Percentiles rank a stretch among this genome's conserved stretches.
Evolutionary conservation across 176 grass and related monocot genomes (phyloP).

Genomic region (Oryza meyeriana): DNA sequence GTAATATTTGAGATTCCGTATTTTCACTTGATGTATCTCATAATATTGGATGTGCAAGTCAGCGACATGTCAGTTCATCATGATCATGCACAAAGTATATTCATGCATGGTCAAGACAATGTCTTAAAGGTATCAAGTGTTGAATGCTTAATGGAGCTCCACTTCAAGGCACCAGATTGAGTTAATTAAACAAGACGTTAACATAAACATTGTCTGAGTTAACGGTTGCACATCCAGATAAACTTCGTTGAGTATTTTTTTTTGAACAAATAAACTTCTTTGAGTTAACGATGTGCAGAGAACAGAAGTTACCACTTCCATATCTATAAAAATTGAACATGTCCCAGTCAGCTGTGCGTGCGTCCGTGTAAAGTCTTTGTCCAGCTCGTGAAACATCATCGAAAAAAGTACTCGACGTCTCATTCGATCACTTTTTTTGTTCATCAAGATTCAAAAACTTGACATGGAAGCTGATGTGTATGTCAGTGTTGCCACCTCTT

Average conservation of each 20-base stretch:
- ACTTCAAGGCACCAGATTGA: not conserved
- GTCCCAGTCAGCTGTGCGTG: not conserved
- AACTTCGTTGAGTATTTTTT: too few species aligned
- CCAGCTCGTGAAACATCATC: not conserved
- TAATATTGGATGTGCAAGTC: not conserved
- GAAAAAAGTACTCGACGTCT: not conserved
- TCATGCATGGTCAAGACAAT: not conserved
- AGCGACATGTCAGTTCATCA: not conserved
- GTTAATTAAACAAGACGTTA: not conserved
- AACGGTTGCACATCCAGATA: not conserved
- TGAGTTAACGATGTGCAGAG: not conserved
- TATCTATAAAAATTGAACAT: not conserved
- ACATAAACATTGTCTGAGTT: not conserved
- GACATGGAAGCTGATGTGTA: not conserved
- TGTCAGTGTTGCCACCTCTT: not conserved
- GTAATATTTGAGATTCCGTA: not conserved
- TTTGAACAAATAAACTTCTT: not conserved
- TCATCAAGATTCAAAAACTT: not conserved
- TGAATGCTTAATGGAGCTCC: not conserved
- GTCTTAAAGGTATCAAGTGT: not conserved
- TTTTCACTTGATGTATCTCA: not conserved
- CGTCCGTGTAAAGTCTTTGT: constrained; percentile 3
- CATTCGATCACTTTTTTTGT: not conserved
- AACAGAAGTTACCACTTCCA: not conserved
- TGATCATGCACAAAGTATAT: not conserved